Conservation (phyloP, 2,329 filamentous ascomycete genomes). For the Ascochyta fabae region DNA sequence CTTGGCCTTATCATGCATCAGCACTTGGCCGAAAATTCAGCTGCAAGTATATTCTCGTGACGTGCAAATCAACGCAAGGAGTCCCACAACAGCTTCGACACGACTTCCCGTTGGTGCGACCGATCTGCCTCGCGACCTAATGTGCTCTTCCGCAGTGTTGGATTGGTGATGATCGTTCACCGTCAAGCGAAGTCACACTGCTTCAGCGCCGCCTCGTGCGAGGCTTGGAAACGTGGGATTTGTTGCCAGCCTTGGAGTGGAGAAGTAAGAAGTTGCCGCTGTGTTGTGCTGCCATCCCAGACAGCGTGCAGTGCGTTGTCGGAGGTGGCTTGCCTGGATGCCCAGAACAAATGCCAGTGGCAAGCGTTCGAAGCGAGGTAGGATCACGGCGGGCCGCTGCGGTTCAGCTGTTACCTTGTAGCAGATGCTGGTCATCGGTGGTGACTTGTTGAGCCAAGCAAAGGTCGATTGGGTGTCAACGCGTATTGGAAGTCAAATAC, state of each 20-base stretch:
- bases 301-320: constrained; percentile 1
- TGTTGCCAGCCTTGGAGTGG: constrained; percentile 1
- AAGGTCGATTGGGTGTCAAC: background rate
- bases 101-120: constrained; percentile 1
- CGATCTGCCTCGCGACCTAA: constrained; percentile 1
- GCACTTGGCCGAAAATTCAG: constrained; percentile 12
- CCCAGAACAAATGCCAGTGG: background rate
- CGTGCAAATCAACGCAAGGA: constrained; percentile 2
- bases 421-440: background rate
- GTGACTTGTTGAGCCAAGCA: background rate
- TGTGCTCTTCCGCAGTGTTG: background rate
- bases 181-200: constrained; percentile 9
- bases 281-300: background rate
- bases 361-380: constrained; percentile 6
- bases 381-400: constrained; percentile 14
- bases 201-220: constrained; percentile 12
- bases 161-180: background rate
- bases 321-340: constrained; percentile 1
- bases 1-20: constrained; percentile 9
- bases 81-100: background rate
- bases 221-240: background rate
- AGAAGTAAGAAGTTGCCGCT: background rate
- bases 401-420: background rate
- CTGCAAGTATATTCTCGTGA: constrained; percentile 10
- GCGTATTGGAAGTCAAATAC: background rate